Evolutionary conservation across 768 basidiomycete genomes (phyloP), one percentile per base, ranked within the genome.

Genomic region (Punctularia strigosozonata): DNA sequence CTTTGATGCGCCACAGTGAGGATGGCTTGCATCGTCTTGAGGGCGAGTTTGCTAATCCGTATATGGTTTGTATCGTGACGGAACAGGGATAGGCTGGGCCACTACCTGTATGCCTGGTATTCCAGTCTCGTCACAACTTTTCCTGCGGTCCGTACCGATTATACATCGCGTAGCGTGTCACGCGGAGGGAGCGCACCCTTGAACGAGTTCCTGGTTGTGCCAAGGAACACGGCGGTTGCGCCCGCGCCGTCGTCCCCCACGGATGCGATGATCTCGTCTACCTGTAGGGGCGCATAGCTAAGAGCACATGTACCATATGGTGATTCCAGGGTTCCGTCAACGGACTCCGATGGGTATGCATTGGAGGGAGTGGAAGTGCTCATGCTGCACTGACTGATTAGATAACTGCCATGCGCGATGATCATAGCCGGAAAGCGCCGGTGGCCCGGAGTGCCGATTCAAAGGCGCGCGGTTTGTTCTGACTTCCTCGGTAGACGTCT

Each of bases 101-200:
- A n/a, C n/a, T n/a, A n/a, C n/a, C n/a, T 80, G 57, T 88, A 88
- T 6, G 86, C 82, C 57, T 88, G 81, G 51, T 88, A 89, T 53
- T 87, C 83, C 24, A 89, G 57, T 25, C 71, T 71, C 19, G 76
- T 76, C 24, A 89, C 86, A 12, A 59, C 56, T 51, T 77, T 83
- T 37, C 79, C 83, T 86, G 54, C 25, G 18, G 5, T 4, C 22
- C 31, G 33, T 15, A 24, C n/a, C n/a, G n/a, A n/a, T n/a, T n/a
- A n/a, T n/a, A n/a, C n/a, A 28, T 15, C 31, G 28, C 45, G 46
- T 38, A 30, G 37, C 24, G 21, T 25, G n/a, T 15, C 41, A 32
- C 47, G 26, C 42, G 39, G 38, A 39, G 12, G 3, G 14, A 34
- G 30, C 48, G 35, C 50, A 81, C 87, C 87, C 72, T 80, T 67